phyloP scores from a whole-genome alignment of 2,329 filamentous ascomycete species.

The Pseudopyrenochaeta lycopersici region DNA sequence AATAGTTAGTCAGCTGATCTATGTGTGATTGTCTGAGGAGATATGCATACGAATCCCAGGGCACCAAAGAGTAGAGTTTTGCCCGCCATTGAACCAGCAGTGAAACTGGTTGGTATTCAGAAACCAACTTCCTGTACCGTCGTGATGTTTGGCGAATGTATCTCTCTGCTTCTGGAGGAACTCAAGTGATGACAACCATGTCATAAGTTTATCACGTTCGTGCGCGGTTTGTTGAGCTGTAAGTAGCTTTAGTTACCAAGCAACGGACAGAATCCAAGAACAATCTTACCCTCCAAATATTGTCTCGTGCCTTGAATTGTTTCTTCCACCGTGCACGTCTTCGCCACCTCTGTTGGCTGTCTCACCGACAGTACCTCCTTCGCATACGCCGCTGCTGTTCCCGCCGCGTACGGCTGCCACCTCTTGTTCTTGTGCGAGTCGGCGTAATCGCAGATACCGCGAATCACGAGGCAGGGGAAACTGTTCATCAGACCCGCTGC shows the following conservation, averaged over 20 bases:
- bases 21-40: too few species aligned
- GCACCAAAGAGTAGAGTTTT: too few species aligned
- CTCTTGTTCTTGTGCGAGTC: slow-evolving; percentile 30
- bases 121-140: too few species aligned
- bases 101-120: too few species aligned
- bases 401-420: slow-evolving; percentile 25
- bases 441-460: slow-evolving; percentile 31
- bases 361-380: slow-evolving; percentile 22
- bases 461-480: slow-evolving; percentile 27
- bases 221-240: background rate
- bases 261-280: background rate
- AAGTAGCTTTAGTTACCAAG: background rate
- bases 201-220: too few species aligned
- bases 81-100: too few species aligned
- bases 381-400: slow-evolving; percentile 19
- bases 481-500: slow-evolving; percentile 34
- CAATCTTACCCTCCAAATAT: background rate
- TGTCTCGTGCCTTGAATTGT: background rate
- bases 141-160: too few species aligned
- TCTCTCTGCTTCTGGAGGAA: too few species aligned
- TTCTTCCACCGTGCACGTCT: background rate
- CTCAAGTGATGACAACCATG: too few species aligned
- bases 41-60: too few species aligned
- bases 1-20: too few species aligned
- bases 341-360: background rate